Evolutionary conservation across 2,329 filamentous ascomycete genomes (phyloP), one percentile per base, ranked within the genome.

Genomic region (Penicillium griseofulvum): DNA sequence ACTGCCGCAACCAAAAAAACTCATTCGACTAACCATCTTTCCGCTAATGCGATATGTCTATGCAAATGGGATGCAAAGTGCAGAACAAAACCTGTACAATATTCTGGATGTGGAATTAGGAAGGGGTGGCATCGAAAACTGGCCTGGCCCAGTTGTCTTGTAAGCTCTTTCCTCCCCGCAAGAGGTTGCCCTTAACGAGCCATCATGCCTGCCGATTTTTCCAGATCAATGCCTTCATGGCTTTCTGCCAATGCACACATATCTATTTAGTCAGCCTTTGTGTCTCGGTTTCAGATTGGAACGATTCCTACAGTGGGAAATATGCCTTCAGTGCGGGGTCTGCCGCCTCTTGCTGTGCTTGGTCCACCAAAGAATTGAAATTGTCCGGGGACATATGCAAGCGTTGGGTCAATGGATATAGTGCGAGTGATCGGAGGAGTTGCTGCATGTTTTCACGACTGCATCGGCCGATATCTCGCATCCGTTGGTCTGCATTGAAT

Each of bases 341-440:
- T 34, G 65, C 65, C 28, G 72, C 75, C 55, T 78, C 76, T 48
- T 65, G 58, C 39, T 69, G 68, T 31, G 76, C 76, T 47, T 67
- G 64, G 5, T 66, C 60, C 38, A 76, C 67, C 56, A 78, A 59
- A 8, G 59, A 58, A 39, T 72, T 64, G 49, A 78, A 74, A 26
- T 71, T 71, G 24, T 73, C 60, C 38, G 68, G 57, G 19, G 71
- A 63, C 75, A 80, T 78, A 37, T 68, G 65, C 52, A 77, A 64
- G 6, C 68, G 70, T 57, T 75, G 69, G 10, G 73, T 77, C 53
- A 80, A 71, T 10, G 77, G 77, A 56, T 78, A 78, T 12, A 79
- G 65, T 6, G 73, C 74, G 43, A 78, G 57, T 11, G 74, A 70
- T 36, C 65, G 66, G n/a, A 80, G 68, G 19, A 77, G 62, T 49